phyloP scores from a whole-genome alignment of 306 rosid genomes.

The Quillaja saponaria region DNA sequence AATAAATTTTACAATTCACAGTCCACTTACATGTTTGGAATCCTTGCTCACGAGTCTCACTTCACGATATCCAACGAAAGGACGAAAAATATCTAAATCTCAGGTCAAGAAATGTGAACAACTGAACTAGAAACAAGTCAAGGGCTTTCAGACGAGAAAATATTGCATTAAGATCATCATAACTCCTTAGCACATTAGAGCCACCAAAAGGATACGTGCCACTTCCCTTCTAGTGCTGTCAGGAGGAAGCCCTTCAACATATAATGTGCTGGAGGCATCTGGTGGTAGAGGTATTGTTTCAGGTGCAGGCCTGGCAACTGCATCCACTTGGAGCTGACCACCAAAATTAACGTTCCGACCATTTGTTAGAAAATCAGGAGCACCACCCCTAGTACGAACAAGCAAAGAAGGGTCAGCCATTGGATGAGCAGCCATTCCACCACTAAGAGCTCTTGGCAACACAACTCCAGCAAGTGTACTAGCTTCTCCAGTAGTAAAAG shows the following conservation, averaged over 20 bases:
- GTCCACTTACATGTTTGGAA: slow-evolving; percentile 71
- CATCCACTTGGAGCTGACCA: slow-evolving; percentile 61
- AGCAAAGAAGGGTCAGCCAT: slow-evolving; percentile 55
- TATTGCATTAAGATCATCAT: slow-evolving; percentile 8
- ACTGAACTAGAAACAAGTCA: background rate
- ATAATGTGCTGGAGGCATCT: slow-evolving; percentile 87
- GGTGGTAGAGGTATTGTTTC: slow-evolving; percentile 78
- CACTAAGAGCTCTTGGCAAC: slow-evolving; percentile 52
- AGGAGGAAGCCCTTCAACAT: slow-evolving; percentile 90
- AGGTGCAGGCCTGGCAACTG: slow-evolving; percentile 60
- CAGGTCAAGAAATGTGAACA: slow-evolving; percentile 38
- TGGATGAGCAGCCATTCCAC: slow-evolving; percentile 53
- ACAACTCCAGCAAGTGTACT: slow-evolving; percentile 58
- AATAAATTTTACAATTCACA: slow-evolving; percentile 5
- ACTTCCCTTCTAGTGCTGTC: slow-evolving; percentile 85
- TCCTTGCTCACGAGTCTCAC: slow-evolving; percentile 88
- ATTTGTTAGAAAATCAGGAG: slow-evolving; percentile 62
- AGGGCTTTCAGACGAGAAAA: slow-evolving; percentile 8
- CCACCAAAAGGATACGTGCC: slow-evolving; percentile 75
- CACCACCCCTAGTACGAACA: slow-evolving; percentile 53
- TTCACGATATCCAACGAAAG: slow-evolving; percentile 93
- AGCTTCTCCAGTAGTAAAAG: slow-evolving; percentile 66
- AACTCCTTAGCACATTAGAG: slow-evolving; percentile 20
- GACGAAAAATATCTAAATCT: slow-evolving; percentile 77
- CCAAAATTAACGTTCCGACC: slow-evolving; percentile 54